A percentile compares a stretch with the other conserved stretches of the same genome.
phyloP scores from a whole-genome alignment of 169 alveolate species.

The Plasmodium billcollinsi region DNA sequence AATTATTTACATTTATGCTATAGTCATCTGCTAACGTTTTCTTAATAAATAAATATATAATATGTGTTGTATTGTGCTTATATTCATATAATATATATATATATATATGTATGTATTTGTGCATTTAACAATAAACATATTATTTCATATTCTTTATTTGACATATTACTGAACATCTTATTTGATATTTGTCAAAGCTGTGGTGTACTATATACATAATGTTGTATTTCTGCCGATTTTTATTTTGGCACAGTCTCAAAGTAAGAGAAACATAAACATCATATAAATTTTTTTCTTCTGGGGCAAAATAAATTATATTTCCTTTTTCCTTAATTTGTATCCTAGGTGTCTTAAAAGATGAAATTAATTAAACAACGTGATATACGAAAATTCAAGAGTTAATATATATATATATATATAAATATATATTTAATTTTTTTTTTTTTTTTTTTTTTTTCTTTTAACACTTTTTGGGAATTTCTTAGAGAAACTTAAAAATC shows the following conservation, averaged over 20 bases:
- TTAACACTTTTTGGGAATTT: constrained; percentile 43
- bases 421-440: background rate
- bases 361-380: background rate
- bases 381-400: background rate
- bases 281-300: constrained; percentile 43
- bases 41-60: constrained; percentile 1
- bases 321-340: constrained; percentile 31
- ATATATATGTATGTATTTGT: background rate
- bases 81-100: background rate
- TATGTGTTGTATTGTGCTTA: background rate
- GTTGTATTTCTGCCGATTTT: constrained; percentile 47
- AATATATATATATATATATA: constrained; percentile 1
- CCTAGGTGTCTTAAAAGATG: constrained; percentile 20
- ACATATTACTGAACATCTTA: constrained; percentile 55
- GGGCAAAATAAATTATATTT: constrained; percentile 65
- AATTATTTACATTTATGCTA: constrained; percentile 48
- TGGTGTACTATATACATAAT: constrained; percentile 41
- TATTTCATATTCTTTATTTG: background rate
- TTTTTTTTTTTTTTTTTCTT: background rate
- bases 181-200: constrained; percentile 45
- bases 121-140: constrained; percentile 1
- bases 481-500: constrained; percentile 59
- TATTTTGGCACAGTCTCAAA: constrained; percentile 37
- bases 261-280: constrained; percentile 48
- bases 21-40: constrained; percentile 54